A percentile compares a stretch with the other conserved stretches of the same genome.
Conservation (phyloP, 176 grass and related monocot genomes). For the Zea luxurians region DNA sequence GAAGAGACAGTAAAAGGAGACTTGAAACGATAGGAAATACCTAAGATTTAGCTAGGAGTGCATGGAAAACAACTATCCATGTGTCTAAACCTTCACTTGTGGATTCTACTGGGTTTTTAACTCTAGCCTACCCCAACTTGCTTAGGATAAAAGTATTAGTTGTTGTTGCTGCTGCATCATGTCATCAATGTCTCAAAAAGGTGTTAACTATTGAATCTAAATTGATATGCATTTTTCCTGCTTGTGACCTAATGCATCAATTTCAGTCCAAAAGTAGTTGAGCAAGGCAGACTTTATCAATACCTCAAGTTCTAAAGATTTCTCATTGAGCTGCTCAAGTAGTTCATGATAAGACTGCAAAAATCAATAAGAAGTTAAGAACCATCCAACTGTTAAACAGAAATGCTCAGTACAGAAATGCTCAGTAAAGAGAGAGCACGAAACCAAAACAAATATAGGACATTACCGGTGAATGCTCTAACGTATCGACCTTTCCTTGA, state of each 20-base stretch:
- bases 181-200: conserved; percentile 13
- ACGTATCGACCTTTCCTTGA: conserved; percentile 67
- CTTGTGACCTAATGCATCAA: neutral
- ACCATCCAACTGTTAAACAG: conserved; percentile 34
- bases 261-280: neutral
- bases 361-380: conserved; percentile 44
- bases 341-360: conserved; percentile 82
- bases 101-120: no score
- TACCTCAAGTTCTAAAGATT: conserved; percentile 98
- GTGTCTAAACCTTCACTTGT: no score
- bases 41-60: no score
- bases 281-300: conserved; percentile 28
- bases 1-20: no score
- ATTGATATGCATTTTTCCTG: neutral
- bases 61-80: no score
- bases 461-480: conserved; percentile 67
- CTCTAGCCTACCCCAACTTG: no score
- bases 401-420: conserved; percentile 21
- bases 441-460: conserved; percentile 34
- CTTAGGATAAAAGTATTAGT: no score
- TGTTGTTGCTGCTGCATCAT: neutral
- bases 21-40: no score
- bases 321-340: conserved; percentile 91
- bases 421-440: conserved; percentile 10
- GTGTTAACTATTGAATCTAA: neutral